A percentile compares a stretch with the other conserved stretches of the same genome.
Conservation (phyloP, 225 moss, liverwort and hornwort species). For the Polytrichum formosum region DNA sequence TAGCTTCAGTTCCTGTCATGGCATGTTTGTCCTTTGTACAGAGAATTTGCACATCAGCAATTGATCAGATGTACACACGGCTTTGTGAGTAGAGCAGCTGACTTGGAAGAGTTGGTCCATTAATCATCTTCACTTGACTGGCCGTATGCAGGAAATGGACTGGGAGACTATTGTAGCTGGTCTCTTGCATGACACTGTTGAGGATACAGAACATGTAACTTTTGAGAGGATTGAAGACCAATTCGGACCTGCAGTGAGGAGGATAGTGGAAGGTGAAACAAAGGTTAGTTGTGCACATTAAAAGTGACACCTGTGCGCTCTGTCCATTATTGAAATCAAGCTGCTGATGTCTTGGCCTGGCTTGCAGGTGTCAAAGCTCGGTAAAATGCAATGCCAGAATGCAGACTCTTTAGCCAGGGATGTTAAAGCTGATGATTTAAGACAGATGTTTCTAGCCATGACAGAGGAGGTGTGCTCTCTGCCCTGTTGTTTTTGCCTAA, state of each 20-base stretch:
- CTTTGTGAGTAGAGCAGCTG: not conserved
- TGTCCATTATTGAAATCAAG: not conserved
- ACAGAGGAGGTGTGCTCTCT: slow-evolving; percentile 76
- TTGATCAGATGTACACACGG: too few relatives aligned
- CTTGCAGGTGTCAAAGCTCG: slow-evolving; percentile 96
- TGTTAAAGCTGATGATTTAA: slow-evolving; percentile 97
- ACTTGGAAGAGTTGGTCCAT: not conserved
- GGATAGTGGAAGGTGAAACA: slow-evolving; percentile 99
- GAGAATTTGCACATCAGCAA: too few relatives aligned
- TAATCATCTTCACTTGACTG: slow-evolving; percentile 2
- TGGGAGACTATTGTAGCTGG: slow-evolving; percentile 99
- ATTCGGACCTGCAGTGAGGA: slow-evolving; percentile 88
- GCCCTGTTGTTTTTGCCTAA: too few relatives aligned
- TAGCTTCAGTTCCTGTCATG: not conserved
- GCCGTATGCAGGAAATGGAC: slow-evolving; percentile 86
- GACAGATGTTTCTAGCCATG: slow-evolving; percentile 99
- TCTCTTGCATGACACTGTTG: slow-evolving; percentile 92
- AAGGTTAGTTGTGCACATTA: slow-evolving; percentile 50
- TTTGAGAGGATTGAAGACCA: slow-evolving; percentile 94
- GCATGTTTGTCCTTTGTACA: too few relatives aligned
- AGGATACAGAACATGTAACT: slow-evolving; percentile 93
- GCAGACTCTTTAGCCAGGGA: slow-evolving; percentile 68
- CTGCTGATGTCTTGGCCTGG: slow-evolving; percentile 2
- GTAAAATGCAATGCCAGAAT: slow-evolving; percentile 94
- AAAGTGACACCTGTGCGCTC: not conserved